Evolutionary conservation across 140 eudicot species (phyloP), one percentile per base, ranked within the genome.

Genomic region (Bidens hawaiensis): DNA sequence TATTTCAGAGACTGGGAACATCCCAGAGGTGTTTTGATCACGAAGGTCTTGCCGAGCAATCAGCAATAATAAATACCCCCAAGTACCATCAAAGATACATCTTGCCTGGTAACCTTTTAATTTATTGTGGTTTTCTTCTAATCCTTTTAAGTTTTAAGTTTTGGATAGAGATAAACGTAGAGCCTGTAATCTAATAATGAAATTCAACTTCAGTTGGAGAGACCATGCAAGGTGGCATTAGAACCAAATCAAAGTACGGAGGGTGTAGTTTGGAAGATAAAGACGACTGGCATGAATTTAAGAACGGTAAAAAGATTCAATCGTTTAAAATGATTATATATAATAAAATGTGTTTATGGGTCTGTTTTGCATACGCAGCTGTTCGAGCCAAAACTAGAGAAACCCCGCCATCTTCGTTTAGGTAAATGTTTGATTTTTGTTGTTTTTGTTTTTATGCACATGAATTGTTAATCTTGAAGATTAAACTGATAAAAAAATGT

Each of bases 81-180:
- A 82, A 77, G 75, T 70, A 84, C 77, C 96, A 87, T 60, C 87
- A 91, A 59, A 79, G 86, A 74, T 91, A 91, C 68, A 81, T 87
- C 71, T 82, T 91, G 76, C 98, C 98, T 26, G 96, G 98, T 70
- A 61, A 76, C 47, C 4, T 7, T 14, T 15, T 8, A 65, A 16
- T 1, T 7, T 51, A 19, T 1, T n/a, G 17, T 31, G 11, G 21
- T 28, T 2, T 28, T 28, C 2, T 28, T 28, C 33, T 28, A 5
- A 28, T 5, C 33, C 33, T n/a, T n/a, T n/a, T n/a, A n/a, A n/a
- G n/a, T n/a, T 2, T 28, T 5, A 28, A 28, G 46, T 41, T 11
- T 26, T 19, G 48, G 18, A 53, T 40, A 2, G 14, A 49, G 31
- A 52, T 52, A 55, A 49, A 2, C 16, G 10, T 75, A n/a, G n/a